These are phyloP conservation scores for Raddia guianensis DNA, from an alignment of 176 grass and related monocot species.

Conservation along the genomic window DNA sequence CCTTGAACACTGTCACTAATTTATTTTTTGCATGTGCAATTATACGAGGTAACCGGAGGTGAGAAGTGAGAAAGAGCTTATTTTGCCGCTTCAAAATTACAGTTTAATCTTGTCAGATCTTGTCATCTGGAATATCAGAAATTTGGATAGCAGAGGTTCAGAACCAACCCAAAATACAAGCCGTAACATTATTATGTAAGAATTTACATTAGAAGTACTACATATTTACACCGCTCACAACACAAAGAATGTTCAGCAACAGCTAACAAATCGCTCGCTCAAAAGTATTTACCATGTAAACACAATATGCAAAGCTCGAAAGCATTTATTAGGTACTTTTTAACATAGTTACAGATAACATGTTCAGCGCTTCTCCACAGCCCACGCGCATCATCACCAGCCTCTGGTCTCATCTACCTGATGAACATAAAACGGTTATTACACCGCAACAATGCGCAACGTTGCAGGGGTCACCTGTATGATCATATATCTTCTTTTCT, in stretches of 20 bases:
- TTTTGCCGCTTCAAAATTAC: background rate
- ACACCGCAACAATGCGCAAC: conserved; percentile 16
- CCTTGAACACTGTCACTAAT: background rate
- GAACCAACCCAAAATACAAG: conserved; percentile 13
- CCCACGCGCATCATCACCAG: conserved; percentile 29
- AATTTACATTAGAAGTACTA: conserved; percentile 36
- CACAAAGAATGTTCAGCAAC: conserved; percentile 47
- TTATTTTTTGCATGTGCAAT: conserved; percentile 2
- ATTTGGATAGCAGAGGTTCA: background rate
- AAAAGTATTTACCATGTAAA: conserved; percentile 35
- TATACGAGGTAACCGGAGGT: background rate
- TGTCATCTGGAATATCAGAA: background rate
- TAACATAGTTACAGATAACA: conserved; percentile 45
- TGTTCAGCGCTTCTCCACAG: conserved; percentile 26
- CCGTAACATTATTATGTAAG: conserved; percentile 23
- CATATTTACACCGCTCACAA: conserved; percentile 51
- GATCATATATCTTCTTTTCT: conserved; percentile 36
- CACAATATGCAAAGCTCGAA: conserved; percentile 39
- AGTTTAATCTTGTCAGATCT: background rate
- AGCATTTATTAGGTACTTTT: conserved; percentile 49
- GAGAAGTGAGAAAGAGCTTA: conserved; percentile 5
- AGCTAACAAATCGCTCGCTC: conserved; percentile 26
- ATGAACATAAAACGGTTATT: conserved; percentile 34
- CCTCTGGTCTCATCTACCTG: conserved; percentile 28
- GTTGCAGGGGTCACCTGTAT: conserved; percentile 15